Base-by-base conservation (phyloP, 164 flowering plant species). In the Macadamia integrifolia region DNA sequence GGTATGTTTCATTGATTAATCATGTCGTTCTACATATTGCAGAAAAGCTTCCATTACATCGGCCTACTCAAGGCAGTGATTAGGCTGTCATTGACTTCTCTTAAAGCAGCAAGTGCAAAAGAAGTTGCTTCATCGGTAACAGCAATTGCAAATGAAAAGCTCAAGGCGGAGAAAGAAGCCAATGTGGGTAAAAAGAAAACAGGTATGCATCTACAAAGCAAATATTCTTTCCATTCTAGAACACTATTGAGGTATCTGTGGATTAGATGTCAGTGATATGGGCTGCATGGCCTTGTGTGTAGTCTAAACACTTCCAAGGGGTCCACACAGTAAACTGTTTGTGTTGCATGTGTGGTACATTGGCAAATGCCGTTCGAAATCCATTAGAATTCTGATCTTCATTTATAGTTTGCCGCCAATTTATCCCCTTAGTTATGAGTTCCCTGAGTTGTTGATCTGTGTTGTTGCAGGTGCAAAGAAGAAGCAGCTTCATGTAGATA, bases 21-120 rank as follows among this genome's bases (percentile, higher is more conserved):
- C 6, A 13, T 23, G 6, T 7, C 28, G 60, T 62, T 29, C 57
- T 67, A 46, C 61, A 12, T 23, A 15, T 65, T 76, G 68, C 91
- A 94, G 98, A 92, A 94, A 86, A 94, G 98, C 76, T 94, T 76
- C 75, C 95, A 94, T 69, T 94, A 92, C 74, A 78, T 88, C 42
- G 84, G 85, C 59, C 71, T 94, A 71, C 93, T 94, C 15, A 94
- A 90, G 80, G 79, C 91, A 6, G 93, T 90, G 7, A 87, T 92
- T 91, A 86, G 98, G 77, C 69, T 90, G 28, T 92, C 98, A 28
- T 83, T 85, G 91, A 75, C 81, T 32, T 29, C 79, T 32, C 60
- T 94, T 73, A 92, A 88, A 78, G 98, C 89, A n/a, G 85, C 95
- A 13, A 97, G 92, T 81, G 97, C 93, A 1, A 92, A 92, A 74